A percentile compares a stretch with the other conserved stretches of the same genome.
These are phyloP conservation scores for Phialocephala sp. DNA, from an alignment of 2,329 filamentous ascomycete genomes.

Conservation along the genomic window DNA sequence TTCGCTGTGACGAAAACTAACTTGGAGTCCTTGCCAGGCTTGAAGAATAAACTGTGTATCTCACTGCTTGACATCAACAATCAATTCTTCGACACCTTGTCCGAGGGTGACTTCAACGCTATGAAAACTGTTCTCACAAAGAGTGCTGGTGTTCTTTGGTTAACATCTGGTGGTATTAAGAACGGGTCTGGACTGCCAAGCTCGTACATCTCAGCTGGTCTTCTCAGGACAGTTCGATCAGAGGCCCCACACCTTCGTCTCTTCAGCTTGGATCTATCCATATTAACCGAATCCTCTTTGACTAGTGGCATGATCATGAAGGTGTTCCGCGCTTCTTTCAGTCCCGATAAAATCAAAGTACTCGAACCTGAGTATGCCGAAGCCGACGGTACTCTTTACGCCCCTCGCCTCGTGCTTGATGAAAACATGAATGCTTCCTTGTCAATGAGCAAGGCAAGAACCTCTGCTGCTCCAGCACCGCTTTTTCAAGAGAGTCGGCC, in stretches of 20 bases:
- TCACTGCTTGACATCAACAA: too few species aligned
- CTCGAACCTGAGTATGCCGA: conserved; percentile 23
- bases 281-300: neutral
- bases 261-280: conserved; percentile 21
- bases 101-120: too few species aligned
- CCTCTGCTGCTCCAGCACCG: neutral
- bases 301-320: conserved; percentile 12
- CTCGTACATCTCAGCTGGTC: conserved; percentile 21
- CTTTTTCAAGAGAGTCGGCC: conserved; percentile 21
- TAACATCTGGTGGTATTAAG: conserved; percentile 52
- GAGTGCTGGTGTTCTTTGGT: conserved; percentile 6
- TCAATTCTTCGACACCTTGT: too few species aligned
- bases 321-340: conserved; percentile 14
- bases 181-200: conserved; percentile 43
- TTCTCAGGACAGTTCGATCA: conserved; percentile 30
- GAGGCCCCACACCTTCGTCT: conserved; percentile 24
- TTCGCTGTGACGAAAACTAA: too few species aligned
- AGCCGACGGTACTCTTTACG: conserved; percentile 17
- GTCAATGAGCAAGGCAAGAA: conserved; percentile 13
- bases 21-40: too few species aligned
- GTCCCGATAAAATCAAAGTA: neutral
- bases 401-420: conserved; percentile 19
- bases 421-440: conserved; percentile 16
- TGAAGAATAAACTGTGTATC: too few species aligned
- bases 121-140: too few species aligned